Evolutionary conservation across 2,329 filamentous ascomycete genomes (phyloP).

Genomic region (Diaporthe citri): DNA sequence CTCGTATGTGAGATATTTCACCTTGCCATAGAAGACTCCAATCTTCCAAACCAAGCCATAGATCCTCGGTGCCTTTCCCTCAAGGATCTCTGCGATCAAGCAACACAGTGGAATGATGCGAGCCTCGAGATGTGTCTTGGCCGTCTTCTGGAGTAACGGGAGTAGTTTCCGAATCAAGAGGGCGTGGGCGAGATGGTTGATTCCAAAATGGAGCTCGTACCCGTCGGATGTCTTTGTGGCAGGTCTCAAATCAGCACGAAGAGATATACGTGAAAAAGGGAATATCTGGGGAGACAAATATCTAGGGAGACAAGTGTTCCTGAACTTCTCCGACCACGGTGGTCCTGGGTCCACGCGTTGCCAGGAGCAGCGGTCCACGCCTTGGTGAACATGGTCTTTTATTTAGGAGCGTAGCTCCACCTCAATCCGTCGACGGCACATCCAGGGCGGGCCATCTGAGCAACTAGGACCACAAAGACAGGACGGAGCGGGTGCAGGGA

Average conservation of each 20-base stretch:
- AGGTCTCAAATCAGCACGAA: not conserved
- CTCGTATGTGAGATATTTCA: no score
- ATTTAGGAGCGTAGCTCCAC: not conserved
- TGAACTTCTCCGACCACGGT: not conserved
- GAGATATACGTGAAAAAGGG: not conserved
- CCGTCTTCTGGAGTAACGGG: constrained; percentile 47
- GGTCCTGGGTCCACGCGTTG: not conserved
- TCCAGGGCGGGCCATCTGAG: not conserved
- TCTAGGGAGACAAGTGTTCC: no score
- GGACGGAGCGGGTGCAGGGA: not conserved
- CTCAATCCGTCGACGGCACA: not conserved
- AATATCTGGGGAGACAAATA: not conserved
- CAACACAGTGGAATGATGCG: constrained; percentile 32
- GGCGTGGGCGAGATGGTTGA: constrained; percentile 63
- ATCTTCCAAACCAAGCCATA: no score
- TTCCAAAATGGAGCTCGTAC: constrained; percentile 63
- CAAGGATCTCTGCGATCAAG: no score
- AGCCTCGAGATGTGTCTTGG: constrained; percentile 34
- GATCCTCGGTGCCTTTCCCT: no score
- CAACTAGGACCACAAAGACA: not conserved
- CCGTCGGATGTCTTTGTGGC: constrained; percentile 55
- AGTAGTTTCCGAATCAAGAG: constrained; percentile 48
- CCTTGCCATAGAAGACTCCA: no score
- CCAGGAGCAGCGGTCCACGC: not conserved
- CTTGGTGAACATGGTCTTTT: not conserved